A percentile compares a stretch with the other conserved stretches of the same genome.
phyloP scores from a whole-genome alignment of 495 filamentous ascomycete genomes.

The Hyaloscypha variabilis region DNA sequence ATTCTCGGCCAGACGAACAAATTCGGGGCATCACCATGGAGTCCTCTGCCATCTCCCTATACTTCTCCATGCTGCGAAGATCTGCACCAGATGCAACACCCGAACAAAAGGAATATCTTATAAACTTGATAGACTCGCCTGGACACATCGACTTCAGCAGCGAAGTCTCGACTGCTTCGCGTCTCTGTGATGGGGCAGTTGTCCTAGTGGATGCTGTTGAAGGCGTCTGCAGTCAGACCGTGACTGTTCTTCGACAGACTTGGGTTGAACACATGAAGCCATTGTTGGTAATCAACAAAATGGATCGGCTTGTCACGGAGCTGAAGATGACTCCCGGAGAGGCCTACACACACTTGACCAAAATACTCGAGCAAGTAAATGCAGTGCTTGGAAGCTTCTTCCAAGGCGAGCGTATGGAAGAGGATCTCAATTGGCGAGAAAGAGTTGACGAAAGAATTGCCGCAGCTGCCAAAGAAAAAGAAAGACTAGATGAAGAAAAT shows the following conservation, averaged over 20 bases:
- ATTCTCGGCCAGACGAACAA: slow-evolving; percentile 96
- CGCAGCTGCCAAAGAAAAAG: slow-evolving; percentile 46
- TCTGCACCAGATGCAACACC: slow-evolving; percentile 68
- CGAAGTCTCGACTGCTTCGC: slow-evolving; percentile 94
- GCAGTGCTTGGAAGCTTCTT: slow-evolving; percentile 97
- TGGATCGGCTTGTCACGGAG: slow-evolving; percentile 92
- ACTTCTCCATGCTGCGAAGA: slow-evolving; percentile 84
- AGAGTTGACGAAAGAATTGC: slow-evolving; percentile 83
- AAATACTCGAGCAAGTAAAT: slow-evolving; percentile 93
- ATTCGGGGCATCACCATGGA: slow-evolving; percentile 99
- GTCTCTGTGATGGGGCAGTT: slow-evolving; percentile 92
- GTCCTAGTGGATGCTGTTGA: slow-evolving; percentile 98
- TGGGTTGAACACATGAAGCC: slow-evolving; percentile 97
- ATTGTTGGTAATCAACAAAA: slow-evolving; percentile 95
- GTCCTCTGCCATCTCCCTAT: slow-evolving; percentile 95
- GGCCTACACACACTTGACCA: slow-evolving; percentile 87
- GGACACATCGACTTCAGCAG: slow-evolving; percentile 99
- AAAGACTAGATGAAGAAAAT: slow-evolving; percentile 46
- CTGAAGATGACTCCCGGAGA: slow-evolving; percentile 88
- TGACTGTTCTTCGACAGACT: slow-evolving; percentile 91
- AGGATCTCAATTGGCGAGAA: slow-evolving; percentile 95
- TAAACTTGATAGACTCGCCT: slow-evolving; percentile 97
- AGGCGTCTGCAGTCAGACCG: slow-evolving; percentile 97
- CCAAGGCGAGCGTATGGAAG: slow-evolving; percentile 98
- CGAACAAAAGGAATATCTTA: slow-evolving; percentile 82